phyloP scores from a whole-genome alignment of 106 monocot genomes.

The Dendrobium chrysotoxum region DNA sequence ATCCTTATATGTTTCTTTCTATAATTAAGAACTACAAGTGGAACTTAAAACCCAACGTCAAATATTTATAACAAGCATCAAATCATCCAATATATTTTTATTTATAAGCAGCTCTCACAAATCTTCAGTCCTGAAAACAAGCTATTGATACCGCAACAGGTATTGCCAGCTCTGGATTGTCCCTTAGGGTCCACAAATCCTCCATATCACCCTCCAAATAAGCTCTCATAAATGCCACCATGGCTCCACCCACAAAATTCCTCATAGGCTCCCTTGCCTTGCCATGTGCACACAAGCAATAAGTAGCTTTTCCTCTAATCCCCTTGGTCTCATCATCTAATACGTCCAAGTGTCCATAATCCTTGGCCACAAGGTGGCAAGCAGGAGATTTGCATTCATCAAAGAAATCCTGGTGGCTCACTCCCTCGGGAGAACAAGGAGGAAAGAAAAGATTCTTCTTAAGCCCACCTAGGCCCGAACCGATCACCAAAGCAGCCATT shows the following conservation, averaged over 20 bases:
- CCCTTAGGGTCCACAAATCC: slow-evolving; percentile 26
- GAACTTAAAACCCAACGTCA: background rate
- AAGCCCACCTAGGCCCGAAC: slow-evolving; percentile 53
- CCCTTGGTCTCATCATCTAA: slow-evolving; percentile 82
- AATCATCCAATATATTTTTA: background rate
- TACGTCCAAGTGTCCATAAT: slow-evolving; percentile 81
- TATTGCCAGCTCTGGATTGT: slow-evolving; percentile 16
- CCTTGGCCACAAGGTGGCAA: slow-evolving; percentile 56
- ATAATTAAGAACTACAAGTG: background rate
- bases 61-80: background rate
- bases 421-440: slow-evolving; percentile 70
- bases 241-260: slow-evolving; percentile 60
- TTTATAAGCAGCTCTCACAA: background rate
- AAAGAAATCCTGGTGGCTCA: slow-evolving; percentile 71
- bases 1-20: background rate
- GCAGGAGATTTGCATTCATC: slow-evolving; percentile 57
- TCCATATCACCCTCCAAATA: slow-evolving; percentile 30
- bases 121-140: slow-evolving; percentile 3
- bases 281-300: slow-evolving; percentile 62
- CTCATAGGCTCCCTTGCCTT: slow-evolving; percentile 54
- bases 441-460: slow-evolving; percentile 50
- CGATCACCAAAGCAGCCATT: slow-evolving; percentile 53
- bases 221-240: slow-evolving; percentile 72
- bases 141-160: slow-evolving; percentile 38
- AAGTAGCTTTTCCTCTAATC: slow-evolving; percentile 42